Conservation (phyloP, 352 stramenopile genomes). For the Thraustochytrium sp. region DNA sequence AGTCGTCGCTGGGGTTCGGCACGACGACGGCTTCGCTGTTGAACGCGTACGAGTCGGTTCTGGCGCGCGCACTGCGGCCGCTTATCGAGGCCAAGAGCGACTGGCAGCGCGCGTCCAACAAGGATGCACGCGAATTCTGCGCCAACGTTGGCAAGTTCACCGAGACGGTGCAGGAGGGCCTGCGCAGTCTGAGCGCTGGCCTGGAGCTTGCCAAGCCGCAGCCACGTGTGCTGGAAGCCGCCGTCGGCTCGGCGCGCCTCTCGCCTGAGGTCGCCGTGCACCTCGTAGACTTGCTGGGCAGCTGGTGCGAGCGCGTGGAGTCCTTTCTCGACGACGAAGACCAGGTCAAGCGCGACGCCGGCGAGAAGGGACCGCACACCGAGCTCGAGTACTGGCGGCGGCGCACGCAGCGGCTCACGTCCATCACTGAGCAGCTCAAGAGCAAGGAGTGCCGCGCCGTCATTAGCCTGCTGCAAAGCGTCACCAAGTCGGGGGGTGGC, state of each 20-base stretch:
- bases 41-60: constrained; percentile 42
- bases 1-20: constrained; percentile 78
- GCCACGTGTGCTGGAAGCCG: constrained; percentile 61
- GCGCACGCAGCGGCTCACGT: constrained; percentile 91
- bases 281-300: constrained; percentile 75
- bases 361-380: constrained; percentile 83
- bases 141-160: constrained; percentile 68
- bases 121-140: constrained; percentile 62
- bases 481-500: constrained; percentile 54
- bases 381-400: constrained; percentile 94
- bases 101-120: background rate
- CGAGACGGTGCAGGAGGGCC: constrained; percentile 73
- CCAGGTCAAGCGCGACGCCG: constrained; percentile 60
- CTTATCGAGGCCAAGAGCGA: constrained; percentile 26
- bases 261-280: constrained; percentile 63
- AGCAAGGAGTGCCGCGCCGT: constrained; percentile 89
- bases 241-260: constrained; percentile 56
- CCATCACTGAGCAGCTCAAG: constrained; percentile 95
- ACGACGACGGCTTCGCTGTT: constrained; percentile 73
- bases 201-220: constrained; percentile 77
- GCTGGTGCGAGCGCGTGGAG: constrained; percentile 82
- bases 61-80: background rate
- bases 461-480: constrained; percentile 78
- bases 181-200: constrained; percentile 76
- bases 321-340: constrained; percentile 81